These are phyloP conservation scores for Heliamphora pulchella DNA, from an alignment of 179 eudicot species.

Conservation along the genomic window DNA sequence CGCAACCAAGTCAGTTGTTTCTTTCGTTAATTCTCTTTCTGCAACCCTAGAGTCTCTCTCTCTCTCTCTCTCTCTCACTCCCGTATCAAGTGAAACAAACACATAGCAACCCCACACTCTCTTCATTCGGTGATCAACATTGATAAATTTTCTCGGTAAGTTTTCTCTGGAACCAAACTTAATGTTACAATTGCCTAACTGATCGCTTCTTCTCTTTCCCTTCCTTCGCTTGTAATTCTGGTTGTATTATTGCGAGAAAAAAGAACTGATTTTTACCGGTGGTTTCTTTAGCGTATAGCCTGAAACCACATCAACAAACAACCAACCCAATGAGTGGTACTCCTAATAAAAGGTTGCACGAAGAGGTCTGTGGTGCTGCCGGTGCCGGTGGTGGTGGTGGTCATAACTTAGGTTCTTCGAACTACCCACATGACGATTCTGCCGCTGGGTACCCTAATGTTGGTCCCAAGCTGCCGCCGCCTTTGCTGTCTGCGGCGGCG, in stretches of 20 bases:
- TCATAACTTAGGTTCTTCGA: constrained; percentile 24
- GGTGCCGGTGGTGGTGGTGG: constrained; percentile 22
- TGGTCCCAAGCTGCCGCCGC: constrained; percentile 24
- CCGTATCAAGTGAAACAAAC: too few relatives aligned
- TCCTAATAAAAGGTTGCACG: constrained; percentile 34
- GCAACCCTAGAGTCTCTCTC: too few relatives aligned
- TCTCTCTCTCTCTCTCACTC: too few relatives aligned
- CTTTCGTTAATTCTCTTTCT: too few relatives aligned
- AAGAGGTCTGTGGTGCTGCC: constrained; percentile 25
- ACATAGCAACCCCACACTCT: too few relatives aligned
- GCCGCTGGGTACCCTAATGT: constrained; percentile 16
- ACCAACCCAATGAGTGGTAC: constrained; percentile 31
- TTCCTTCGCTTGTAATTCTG: background rate
- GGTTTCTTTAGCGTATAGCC: background rate
- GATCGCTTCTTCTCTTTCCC: background rate
- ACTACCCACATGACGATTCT: constrained; percentile 32
- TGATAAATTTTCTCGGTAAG: background rate
- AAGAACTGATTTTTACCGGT: background rate
- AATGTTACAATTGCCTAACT: background rate
- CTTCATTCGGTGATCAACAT: background rate
- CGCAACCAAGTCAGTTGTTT: too few relatives aligned
- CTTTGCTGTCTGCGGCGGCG: background rate
- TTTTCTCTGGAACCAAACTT: background rate
- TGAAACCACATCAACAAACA: background rate
- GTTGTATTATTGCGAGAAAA: background rate